phyloP scores from a whole-genome alignment of 495 filamentous ascomycete species.

The Xylaria intraflava region DNA sequence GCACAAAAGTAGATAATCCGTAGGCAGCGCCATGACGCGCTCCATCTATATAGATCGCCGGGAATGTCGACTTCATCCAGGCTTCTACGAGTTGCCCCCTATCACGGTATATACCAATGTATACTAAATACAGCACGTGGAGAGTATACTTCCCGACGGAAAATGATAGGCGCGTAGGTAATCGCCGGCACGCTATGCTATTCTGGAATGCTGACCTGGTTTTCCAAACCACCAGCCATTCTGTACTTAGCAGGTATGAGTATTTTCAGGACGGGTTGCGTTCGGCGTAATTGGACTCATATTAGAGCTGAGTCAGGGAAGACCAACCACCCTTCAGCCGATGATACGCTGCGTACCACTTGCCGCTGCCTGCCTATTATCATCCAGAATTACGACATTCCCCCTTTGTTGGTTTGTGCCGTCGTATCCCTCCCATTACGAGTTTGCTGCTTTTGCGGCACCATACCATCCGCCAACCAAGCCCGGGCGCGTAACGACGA shows the following conservation, averaged over 20 bases:
- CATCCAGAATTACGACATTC: background rate
- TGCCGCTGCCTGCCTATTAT: no score
- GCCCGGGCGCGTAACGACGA: no score
- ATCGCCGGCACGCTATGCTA: background rate
- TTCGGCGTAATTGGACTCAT: constrained; percentile 1
- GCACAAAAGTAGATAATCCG: no score
- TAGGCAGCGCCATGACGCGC: background rate
- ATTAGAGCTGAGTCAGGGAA: constrained; percentile 4
- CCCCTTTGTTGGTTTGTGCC: no score
- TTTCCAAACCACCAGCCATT: background rate
- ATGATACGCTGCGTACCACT: background rate
- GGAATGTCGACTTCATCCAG: background rate
- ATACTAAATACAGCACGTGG: background rate
- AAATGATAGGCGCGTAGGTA: background rate
- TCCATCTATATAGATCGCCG: background rate
- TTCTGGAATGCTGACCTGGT: background rate
- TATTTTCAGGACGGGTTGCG: no score
- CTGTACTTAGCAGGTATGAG: background rate
- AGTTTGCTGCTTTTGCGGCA: no score
- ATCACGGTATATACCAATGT: background rate
- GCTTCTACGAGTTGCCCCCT: background rate
- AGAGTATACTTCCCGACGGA: no score
- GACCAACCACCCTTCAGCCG: constrained; percentile 8
- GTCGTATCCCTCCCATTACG: no score
- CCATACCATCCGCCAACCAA: no score